phyloP scores from a whole-genome alignment of 306 rosid genomes.

The Crotalaria pallida region DNA sequence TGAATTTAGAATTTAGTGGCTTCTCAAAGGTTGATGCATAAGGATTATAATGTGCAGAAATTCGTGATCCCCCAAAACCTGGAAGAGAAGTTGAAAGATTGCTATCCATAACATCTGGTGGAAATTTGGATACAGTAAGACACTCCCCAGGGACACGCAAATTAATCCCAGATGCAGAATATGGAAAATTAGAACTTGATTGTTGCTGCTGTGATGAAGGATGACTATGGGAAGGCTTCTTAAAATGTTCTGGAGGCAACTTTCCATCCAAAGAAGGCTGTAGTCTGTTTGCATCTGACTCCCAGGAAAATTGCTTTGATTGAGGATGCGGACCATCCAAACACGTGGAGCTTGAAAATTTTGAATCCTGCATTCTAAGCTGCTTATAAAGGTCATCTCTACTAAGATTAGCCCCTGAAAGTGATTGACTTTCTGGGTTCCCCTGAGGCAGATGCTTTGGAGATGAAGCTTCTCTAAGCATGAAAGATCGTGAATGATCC shows the following conservation, averaged over 20 bases:
- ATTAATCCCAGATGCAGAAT: conserved; percentile 41
- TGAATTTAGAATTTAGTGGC: conserved; percentile 62
- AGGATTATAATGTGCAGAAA: conserved; percentile 69
- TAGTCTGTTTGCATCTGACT: conserved; percentile 33
- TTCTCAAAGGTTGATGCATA: conserved; percentile 86
- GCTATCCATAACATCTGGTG: conserved; percentile 46
- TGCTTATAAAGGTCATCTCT: conserved; percentile 45
- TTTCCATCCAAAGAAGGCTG: no score
- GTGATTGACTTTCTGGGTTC: conserved; percentile 36
- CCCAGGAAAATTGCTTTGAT: conserved; percentile 44
- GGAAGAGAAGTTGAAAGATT: conserved; percentile 38
- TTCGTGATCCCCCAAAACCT: conserved; percentile 53
- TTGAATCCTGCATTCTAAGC: no score
- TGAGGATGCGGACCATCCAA: conserved; percentile 42
- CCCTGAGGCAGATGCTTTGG: conserved; percentile 31
- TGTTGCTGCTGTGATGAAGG: conserved; percentile 50
- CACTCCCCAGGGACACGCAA: conserved; percentile 46
- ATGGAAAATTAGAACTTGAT: conserved; percentile 38
- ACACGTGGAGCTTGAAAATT: conserved; percentile 36
- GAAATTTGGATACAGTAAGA: conserved; percentile 41
- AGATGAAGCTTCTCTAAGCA: conserved; percentile 41
- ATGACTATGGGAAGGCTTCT: conserved; percentile 45
- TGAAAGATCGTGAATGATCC: conserved; percentile 38
- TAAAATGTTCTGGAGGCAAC: no score
- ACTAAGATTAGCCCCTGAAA: conserved; percentile 27